Evolutionary conservation across 768 basidiomycete species (phyloP), one percentile per base, ranked within the genome.

Genomic region (Flagelloscypha sp.): DNA sequence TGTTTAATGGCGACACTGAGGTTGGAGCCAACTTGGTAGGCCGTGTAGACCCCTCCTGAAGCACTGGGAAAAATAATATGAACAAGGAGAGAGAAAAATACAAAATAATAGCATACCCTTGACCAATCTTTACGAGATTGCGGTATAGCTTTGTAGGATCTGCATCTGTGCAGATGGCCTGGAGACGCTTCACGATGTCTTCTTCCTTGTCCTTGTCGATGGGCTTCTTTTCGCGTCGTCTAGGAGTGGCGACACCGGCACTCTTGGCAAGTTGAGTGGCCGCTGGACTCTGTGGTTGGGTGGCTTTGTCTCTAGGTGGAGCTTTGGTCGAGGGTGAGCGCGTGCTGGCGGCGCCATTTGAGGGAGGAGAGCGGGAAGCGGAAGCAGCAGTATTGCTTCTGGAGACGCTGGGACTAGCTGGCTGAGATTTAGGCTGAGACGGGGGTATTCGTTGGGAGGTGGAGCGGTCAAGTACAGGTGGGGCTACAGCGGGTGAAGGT

Each of bases 1-100:
- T 98, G 94, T 61, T 99, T 99, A 74, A 99, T 99, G 27, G 95
- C 95, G 22, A 98, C 95, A 8, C 79, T 84, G 21, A 87, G 49
- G 58, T 95, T 94, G 20, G 87, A 90, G 27, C 93, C 92, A 43
- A 94, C 85, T 65, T 98, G 93, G 54, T 95, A 95, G 11, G 94
- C 94, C 9, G 93, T 97, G 61, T 95, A 99, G 2, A 98, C 95
- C 46, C 94, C 94, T 25, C 95, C 94, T 13, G 88, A 94, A 11
- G 95, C 94, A 40, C 90, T 93, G 54, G n/a, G 13, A 35, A 40
- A 41, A 42, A 38, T 18, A 37, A 41, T 19, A 25, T 32, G 15
- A 31, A 3, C 11, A 9, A 10, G 27, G 25, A 35, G 30, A 21
- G 24, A 28, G 35, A 34, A 37, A 39, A 42, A 33, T 16, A 18